These are phyloP conservation scores for Microdochium paspali DNA, from an alignment of 2,329 filamentous ascomycete genomes.

Conservation along the genomic window DNA sequence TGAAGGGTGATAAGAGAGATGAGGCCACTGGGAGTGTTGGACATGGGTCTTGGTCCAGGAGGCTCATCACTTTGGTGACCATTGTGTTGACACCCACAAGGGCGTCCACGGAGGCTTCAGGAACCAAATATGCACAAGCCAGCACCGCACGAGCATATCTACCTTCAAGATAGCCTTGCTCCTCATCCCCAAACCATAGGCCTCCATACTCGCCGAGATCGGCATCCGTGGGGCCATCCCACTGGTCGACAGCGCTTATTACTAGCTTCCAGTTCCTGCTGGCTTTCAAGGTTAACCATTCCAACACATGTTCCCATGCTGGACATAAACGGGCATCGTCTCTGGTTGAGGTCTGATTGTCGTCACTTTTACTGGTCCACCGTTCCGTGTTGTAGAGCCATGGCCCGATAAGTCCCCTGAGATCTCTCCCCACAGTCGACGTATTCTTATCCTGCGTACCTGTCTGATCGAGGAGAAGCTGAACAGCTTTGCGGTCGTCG, in stretches of 20 bases:
- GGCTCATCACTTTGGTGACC: conserved; percentile 44
- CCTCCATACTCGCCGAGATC: conserved; percentile 54
- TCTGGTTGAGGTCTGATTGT: conserved; percentile 10
- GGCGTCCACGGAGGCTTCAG: conserved; percentile 47
- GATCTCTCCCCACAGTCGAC: conserved; percentile 46
- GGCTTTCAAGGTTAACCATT: conserved; percentile 57
- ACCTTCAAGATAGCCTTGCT: conserved; percentile 48
- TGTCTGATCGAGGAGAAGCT: conserved; percentile 51
- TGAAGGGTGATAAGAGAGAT: conserved; percentile 32
- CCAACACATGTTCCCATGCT: conserved; percentile 61
- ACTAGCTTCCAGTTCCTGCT: conserved; percentile 51
- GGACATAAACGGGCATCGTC: conserved; percentile 28
- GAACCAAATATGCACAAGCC: conserved; percentile 58
- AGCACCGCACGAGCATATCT: conserved; percentile 60
- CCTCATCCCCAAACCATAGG: conserved; percentile 49
- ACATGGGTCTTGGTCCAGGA: conserved; percentile 51
- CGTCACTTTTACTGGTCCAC: conserved; percentile 31
- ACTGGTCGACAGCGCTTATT: conserved; percentile 56
- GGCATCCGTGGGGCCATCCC: conserved; percentile 64
- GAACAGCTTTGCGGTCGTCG: conserved; percentile 47
- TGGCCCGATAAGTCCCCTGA: conserved; percentile 60
- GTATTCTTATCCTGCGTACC: conserved; percentile 28
- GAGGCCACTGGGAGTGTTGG: conserved; percentile 39
- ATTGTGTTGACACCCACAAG: conserved; percentile 52
- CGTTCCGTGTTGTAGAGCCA: conserved; percentile 61